Conservation (phyloP, 148 eudicot genomes). For the Vaccinium corymbosum region DNA sequence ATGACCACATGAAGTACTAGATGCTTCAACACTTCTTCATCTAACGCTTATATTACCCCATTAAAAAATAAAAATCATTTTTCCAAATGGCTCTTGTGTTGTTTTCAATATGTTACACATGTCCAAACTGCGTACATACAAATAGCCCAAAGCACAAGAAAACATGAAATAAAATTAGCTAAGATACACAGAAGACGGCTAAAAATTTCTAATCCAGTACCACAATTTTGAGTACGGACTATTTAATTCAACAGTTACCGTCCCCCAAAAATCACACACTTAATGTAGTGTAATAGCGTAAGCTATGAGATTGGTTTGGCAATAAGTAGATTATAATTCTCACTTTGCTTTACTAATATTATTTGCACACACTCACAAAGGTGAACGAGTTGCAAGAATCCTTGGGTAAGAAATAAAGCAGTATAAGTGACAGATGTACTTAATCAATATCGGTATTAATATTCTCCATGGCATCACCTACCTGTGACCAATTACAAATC, state of each 20-base stretch:
- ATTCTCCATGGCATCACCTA: constrained; percentile 15
- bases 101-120: not conserved
- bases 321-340: not conserved
- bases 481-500: constrained; percentile 97
- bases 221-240: not conserved
- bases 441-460: not conserved
- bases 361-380: not conserved
- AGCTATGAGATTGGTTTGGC: not conserved
- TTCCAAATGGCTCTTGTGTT: not conserved
- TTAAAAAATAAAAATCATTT: not conserved
- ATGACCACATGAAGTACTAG: not conserved
- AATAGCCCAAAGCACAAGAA: not conserved
- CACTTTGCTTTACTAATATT: not conserved
- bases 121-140: not conserved
- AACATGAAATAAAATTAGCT: not conserved
- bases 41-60: not conserved
- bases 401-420: not conserved
- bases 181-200: not conserved
- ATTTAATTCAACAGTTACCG: not conserved
- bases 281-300: not conserved
- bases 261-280: not conserved
- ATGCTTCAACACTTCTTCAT: not conserved
- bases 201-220: not conserved
- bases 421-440: not conserved
- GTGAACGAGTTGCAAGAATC: constrained; percentile 10